These are phyloP conservation scores for Eimeria tenella DNA, from an alignment of 169 alveolate species.

Conservation along the genomic window DNA sequence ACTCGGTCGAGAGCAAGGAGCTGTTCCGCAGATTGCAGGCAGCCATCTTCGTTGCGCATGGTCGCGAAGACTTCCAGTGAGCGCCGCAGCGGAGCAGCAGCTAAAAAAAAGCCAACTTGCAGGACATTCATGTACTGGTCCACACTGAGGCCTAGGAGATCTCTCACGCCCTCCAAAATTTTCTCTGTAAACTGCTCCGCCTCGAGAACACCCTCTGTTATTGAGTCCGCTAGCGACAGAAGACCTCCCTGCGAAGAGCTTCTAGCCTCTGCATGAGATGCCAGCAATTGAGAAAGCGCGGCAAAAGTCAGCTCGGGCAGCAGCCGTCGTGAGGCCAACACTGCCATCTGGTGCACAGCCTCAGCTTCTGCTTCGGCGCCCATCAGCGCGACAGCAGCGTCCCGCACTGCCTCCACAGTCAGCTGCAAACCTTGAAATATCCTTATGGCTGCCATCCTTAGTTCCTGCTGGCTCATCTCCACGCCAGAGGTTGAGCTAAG, in stretches of 20 bases:
- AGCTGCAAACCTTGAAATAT: background rate
- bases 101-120: conserved; percentile 4
- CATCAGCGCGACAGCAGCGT: background rate
- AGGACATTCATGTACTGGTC: background rate
- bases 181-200: background rate
- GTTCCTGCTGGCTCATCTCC: conserved; percentile 7
- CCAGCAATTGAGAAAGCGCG: background rate
- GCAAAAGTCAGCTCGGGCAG: background rate
- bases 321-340: background rate
- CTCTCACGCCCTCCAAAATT: background rate
- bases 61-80: background rate
- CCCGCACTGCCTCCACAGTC: background rate
- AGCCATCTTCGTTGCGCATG: background rate
- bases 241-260: too few relatives aligned
- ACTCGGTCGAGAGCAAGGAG: conserved; percentile 16
- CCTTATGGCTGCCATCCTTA: background rate
- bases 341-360: background rate
- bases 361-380: conserved; percentile 34
- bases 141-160: background rate
- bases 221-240: background rate
- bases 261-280: background rate
- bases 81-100: conserved; percentile 22
- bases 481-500: background rate
- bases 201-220: too few relatives aligned
- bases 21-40: background rate